Base-by-base conservation (phyloP, 176 grass and related monocot genomes). In the Luzula sylvatica region DNA sequence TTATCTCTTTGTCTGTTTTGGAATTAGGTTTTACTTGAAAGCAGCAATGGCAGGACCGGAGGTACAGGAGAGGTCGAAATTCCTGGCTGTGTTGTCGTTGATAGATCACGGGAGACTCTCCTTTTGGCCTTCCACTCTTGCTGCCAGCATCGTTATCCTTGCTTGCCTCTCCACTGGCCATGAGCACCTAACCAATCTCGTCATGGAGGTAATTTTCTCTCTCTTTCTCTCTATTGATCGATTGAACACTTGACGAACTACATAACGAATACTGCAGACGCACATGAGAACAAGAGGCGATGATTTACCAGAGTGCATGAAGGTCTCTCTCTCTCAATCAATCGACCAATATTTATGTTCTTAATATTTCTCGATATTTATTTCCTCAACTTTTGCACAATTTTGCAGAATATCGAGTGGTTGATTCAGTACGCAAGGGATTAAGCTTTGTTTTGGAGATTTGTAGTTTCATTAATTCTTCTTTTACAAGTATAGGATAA, bases 231-330 rank as follows among this genome's bases (percentile, higher is more conserved):
- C 15, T 56, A 41, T n/a, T n/a, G n/a, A n/a, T n/a, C n/a, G n/a
- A n/a, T n/a, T n/a, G n/a, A n/a, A 18, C 30, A 52, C 14, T 70
- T 27, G 26, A 35, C 59, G 50, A 35, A 23, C 14, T 5, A 41
- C 42, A 3, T 58, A 51, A 26, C n/a, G n/a, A n/a, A 67, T n/a
- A 59, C 47, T 81, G 64, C 81, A 96, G 90, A 96, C 84, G 16
- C 90, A 96, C 68, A 71, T 89, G 67, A 79, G 92, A 58, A 86
- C 72, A 14, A 65, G 73, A 71, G 65, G 86, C 11, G 85, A 96
- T 32, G 85, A 96, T 68, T 72, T 96, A 35, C 74, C 84, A 32
- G 92, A 96, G 81, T 96, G 92, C 72, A 75, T 96, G 54, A 82
- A 74, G 77, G 92, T 96, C 61, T 21, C 15, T 53, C 47, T 74